Evolutionary conservation across 257 asterid species (phyloP), one percentile per base, ranked within the genome.

Genomic region (Schizonepeta tenuifolia): DNA sequence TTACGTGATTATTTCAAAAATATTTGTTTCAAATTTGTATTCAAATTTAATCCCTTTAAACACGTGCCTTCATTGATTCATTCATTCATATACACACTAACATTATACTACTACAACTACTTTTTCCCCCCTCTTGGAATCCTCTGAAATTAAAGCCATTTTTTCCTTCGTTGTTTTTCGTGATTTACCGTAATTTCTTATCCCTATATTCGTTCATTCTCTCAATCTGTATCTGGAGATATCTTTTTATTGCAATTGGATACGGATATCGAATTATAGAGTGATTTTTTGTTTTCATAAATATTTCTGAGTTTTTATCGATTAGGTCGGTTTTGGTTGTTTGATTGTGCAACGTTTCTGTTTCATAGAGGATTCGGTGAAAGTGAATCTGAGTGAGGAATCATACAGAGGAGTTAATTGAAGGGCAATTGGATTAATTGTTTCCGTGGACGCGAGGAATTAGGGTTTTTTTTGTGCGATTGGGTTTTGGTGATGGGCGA

Each of bases 1-100:
- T 69, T 69, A 46, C 61, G 63, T 20, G 17, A 62, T 20, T 22
- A 24, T 28, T 7, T 36, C 26, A 41, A 12, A 11, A 56, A 67
- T 53, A 3, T 43, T 53, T 20, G 9, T 40, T 53, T 33, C 36
- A 9, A 55, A 33, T 26, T 78, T 69, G 35, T 35, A 60, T 67
- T 35, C 28, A 31, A 9, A 56, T 31, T 38, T 26, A 63, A 51
- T 3, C 5, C 49, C 41, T 44, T 69, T 13, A 61, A 65, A 54
- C 74, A 56, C 7, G 51, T 33, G 67, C 80, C 57, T 71, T 59
- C 82, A 60, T 68, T 67, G 74, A 73, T 71, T 70, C 76, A 69
- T 38, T 38, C 43, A 38, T 35, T 35, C 46, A 49, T 62, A 59
- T 40, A 50, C 13, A 63, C 79, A 70, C 63, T 14, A 24, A 63